Conservation (phyloP, 495 filamentous ascomycete species). For the Aspergillus ellipticus region DNA sequence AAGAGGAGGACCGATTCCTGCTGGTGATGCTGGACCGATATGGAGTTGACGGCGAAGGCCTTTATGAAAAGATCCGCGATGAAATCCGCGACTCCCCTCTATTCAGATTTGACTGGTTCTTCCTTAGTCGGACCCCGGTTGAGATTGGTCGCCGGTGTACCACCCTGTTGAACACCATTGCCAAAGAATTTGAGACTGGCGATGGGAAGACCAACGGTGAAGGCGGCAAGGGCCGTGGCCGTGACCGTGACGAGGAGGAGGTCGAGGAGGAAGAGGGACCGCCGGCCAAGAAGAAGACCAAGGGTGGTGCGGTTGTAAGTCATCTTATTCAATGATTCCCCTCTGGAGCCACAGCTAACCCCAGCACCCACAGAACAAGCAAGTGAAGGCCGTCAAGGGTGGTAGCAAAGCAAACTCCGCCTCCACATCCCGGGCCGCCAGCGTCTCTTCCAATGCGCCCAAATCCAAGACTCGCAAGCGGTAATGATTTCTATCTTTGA, state of each 20-base stretch:
- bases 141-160: constrained; percentile 91
- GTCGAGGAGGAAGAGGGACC: constrained; percentile 67
- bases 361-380: constrained; percentile 53
- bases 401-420: constrained; percentile 50
- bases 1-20: constrained; percentile 96
- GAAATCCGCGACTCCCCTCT: constrained; percentile 91
- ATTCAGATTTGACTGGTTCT: constrained; percentile 99
- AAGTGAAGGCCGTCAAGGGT: constrained; percentile 55
- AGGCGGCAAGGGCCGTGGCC: constrained; percentile 65
- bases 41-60: constrained; percentile 78
- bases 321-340: constrained; percentile 4
- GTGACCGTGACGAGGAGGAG: constrained; percentile 73
- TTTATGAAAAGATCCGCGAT: constrained; percentile 83
- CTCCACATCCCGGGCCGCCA: constrained; percentile 54
- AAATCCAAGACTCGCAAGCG: constrained; percentile 51
- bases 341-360: constrained; percentile 9
- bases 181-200: constrained; percentile 81
- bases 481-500: constrained; percentile 19
- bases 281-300: constrained; percentile 88
- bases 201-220: constrained; percentile 59
- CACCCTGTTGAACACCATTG: constrained; percentile 88
- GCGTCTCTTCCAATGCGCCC: constrained; percentile 50
- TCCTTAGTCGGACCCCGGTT: constrained; percentile 86
- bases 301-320: constrained; percentile 70
- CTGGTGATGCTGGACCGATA: constrained; percentile 88